Evolutionary conservation across 176 grass and related monocot species (phyloP), one percentile per base, ranked within the genome.

Genomic region (Luzula sylvatica): DNA sequence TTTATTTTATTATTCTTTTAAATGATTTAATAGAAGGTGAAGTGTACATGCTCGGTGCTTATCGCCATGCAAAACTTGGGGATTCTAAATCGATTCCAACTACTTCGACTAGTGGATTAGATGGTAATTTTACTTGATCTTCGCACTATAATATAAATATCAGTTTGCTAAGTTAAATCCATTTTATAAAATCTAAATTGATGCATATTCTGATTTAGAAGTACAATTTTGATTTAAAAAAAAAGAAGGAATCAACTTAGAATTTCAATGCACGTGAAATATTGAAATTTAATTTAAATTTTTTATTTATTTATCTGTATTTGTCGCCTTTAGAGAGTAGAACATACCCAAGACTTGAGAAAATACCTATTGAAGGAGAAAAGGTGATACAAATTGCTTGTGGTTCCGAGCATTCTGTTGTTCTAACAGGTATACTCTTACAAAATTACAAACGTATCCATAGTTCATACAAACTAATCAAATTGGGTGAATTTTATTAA

Each of bases 341-440:
- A 18, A 29, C 38, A 47, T 8, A 9, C 14, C 65, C 51, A 18
- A 44, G 43, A 43, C 22, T 89, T 21, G 46, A 59, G 50, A 82
- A 58, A 51, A 42, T 86, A 46, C 48, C 56, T 44, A 62, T 67
- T 50, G 15, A 56, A 52, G 71, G 59, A 64, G 62, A 71, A 18
- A 62, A 56, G 18, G 68, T 86, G 46, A 35, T 76, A 18, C 78
- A 67, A 17, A 86, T 96, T 61, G 77, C 92, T 38, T 73, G 77
- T 6, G 92, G 92, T 26, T 78, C 85, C 14, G 92, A 96, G 42
- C 92, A 96, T 75, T 96, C 92, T 50, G 68, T 77, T 49, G 23
- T 74, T 3, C 45, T 96, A 21, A 89, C 92, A 80, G 71, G 92
- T 89, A 71, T 14, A 45, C 23, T 9, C 20, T 61, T 13, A 30